Evolutionary conservation across 1,139 yeast species (phyloP), one percentile per base, ranked within the genome.

Genomic region (Magnusiomyces clavatus): DNA sequence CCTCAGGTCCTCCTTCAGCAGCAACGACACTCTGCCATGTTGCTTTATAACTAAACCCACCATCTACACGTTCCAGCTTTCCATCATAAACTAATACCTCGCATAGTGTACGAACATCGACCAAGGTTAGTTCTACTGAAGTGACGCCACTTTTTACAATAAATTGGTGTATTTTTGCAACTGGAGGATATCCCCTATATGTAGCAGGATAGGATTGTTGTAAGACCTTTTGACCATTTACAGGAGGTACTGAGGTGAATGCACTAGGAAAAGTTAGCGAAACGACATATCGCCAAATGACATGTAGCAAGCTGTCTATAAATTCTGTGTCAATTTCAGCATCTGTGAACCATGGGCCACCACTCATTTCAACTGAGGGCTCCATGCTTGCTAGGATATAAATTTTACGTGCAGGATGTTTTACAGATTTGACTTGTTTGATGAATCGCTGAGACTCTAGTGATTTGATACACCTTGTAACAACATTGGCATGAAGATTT

Each of bases 301-400:
- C 92, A 24, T 87, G 81, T 58, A 87, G 70, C 54, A 92, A 71
- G 48, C 88, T 82, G 60, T 88, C 94, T 55, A 92, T 90, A 64
- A 92, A 92, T 65, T 90, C 98, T 2, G 90, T 83, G 64, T 92
- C 99, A 56, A 92, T 76, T 67, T 92, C 98, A 37, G 90, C 82
- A 65, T 94, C 98, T 0, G 97, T 89, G 67, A 90, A 94, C 98
- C 98, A 92, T 2, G 98, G 98, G 1, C 98, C 99, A 56, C 99
- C 99, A 0, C 98, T 92, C 44, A 92, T 94, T 61, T 90, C 97
- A 39, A 87, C 82, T 3, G 95, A 84, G 8, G 99, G 99, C 65
- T 88, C 96, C 60, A 94, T 71, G 63, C 88, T 84, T 66, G 89
- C 90, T 56, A 94, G 75, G 97, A 92, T 92, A 69, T 89, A 94